Evolutionary conservation across 768 basidiomycete genomes (phyloP).

Genomic region (Amanita polypyramis): DNA sequence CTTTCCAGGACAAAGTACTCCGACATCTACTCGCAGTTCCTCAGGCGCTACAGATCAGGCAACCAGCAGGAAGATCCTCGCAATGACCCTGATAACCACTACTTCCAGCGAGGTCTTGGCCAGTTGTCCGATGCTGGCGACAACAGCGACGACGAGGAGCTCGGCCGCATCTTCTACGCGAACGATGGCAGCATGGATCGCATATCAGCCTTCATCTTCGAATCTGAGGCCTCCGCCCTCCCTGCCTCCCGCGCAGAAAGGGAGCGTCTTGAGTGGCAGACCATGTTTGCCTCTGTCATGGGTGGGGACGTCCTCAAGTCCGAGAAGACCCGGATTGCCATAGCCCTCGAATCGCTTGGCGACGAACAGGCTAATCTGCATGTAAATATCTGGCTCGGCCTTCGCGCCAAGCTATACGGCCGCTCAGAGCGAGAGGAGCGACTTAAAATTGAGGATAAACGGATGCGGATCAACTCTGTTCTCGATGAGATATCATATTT

Average conservation of each 20-base stretch:
- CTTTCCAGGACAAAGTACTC: constrained; percentile 22
- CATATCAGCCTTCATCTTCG: constrained; percentile 40
- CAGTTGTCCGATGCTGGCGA: constrained; percentile 60
- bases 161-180: constrained; percentile 30
- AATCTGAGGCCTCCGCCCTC: constrained; percentile 47
- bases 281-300: constrained; percentile 88
- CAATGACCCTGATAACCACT: constrained; percentile 77
- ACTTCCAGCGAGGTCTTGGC: constrained; percentile 61
- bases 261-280: constrained; percentile 91
- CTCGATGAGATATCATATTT: constrained; percentile 80
- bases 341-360: constrained; percentile 56
- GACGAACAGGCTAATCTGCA: constrained; percentile 62
- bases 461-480: constrained; percentile 67
- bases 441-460: constrained; percentile 70
- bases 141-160: constrained; percentile 59
- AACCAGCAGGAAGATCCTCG: constrained; percentile 57
- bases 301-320: constrained; percentile 90
- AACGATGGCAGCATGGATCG: constrained; percentile 34
- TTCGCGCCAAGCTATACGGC: constrained; percentile 79
- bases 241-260: constrained; percentile 65
- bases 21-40: constrained; percentile 73
- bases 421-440: constrained; percentile 76
- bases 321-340: constrained; percentile 88
- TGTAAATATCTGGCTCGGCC: constrained; percentile 78
- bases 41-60: constrained; percentile 59